These are phyloP conservation scores for Metschnikowia matae DNA, from an alignment of 805 yeast species.

Conservation along the genomic window DNA sequence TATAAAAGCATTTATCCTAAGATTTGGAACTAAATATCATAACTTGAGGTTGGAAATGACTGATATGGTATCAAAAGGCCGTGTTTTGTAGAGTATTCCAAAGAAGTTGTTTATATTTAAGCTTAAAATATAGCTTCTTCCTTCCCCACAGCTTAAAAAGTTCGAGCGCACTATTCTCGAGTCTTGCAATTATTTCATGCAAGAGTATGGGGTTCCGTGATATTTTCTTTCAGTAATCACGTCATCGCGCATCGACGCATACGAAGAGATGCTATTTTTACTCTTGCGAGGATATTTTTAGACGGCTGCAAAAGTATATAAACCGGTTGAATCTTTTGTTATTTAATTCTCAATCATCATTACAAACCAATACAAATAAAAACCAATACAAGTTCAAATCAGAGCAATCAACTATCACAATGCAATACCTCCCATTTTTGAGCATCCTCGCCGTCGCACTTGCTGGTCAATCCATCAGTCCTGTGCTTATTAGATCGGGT, in stretches of 20 bases:
- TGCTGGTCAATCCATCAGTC: not conserved
- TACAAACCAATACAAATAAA: not conserved
- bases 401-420: not conserved
- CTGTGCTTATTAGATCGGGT: not conserved
- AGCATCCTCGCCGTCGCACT: not conserved
- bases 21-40: too few relatives aligned
- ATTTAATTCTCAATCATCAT: not conserved
- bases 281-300: not conserved
- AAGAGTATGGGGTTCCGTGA: not conserved
- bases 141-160: too few relatives aligned
- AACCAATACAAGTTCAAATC: not conserved
- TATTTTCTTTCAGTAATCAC: not conserved
- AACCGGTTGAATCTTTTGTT: too few relatives aligned
- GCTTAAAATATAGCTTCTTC: too few relatives aligned
- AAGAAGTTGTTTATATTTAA: too few relatives aligned
- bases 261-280: not conserved
- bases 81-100: too few relatives aligned
- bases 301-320: not conserved
- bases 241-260: not conserved
- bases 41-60: too few relatives aligned
- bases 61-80: too few relatives aligned
- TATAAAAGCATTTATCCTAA: too few relatives aligned
- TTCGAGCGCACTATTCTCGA: not conserved
- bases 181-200: not conserved
- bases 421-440: not conserved